Percentiles rank a stretch among this genome's conserved stretches.
These are phyloP conservation scores for Cystobasidium slooffiae DNA, from an alignment of 1,284 basidiomycete species.

Conservation along the genomic window DNA sequence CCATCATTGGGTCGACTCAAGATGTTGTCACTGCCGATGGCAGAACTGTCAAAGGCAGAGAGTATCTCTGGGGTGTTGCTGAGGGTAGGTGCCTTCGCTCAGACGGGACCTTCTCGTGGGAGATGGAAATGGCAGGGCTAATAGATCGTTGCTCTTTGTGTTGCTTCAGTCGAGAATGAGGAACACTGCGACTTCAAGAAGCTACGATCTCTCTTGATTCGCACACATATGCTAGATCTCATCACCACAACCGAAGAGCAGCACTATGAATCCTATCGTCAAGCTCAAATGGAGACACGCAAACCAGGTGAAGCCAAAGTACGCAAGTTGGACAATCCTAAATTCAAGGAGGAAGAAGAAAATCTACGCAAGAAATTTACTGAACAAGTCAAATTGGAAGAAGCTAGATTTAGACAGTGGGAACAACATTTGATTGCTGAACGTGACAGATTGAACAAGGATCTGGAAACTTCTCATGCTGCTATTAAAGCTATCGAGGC, in stretches of 20 bases:
- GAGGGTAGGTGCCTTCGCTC: conserved; percentile 67
- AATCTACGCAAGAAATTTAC: conserved; percentile 93
- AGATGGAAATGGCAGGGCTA: too few species aligned
- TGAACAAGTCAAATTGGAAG: conserved; percentile 99
- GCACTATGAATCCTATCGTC: conserved; percentile 98
- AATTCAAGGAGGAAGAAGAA: conserved; percentile 99
- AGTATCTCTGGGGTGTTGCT: conserved; percentile 99
- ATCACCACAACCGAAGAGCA: conserved; percentile 93
- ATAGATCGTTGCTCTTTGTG: not conserved
- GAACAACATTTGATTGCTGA: conserved; percentile 96
- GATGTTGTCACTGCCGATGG: conserved; percentile 92
- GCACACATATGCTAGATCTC: conserved; percentile 98
- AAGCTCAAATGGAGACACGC: conserved; percentile 99
- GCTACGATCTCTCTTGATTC: conserved; percentile 90
- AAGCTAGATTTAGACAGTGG: conserved; percentile 97
- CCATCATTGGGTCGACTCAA: conserved; percentile 95
- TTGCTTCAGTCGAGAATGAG: conserved; percentile 85
- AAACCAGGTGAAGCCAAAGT: conserved; percentile 99
- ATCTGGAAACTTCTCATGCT: conserved; percentile 82
- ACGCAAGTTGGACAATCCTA: conserved; percentile 98
- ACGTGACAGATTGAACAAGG: conserved; percentile 95
- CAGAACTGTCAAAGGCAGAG: conserved; percentile 90
- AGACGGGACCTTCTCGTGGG: not conserved
- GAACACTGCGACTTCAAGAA: conserved; percentile 99
- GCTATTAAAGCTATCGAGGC: conserved; percentile 38